phyloP scores from a whole-genome alignment of 768 basidiomycete species.

The Ramaria rubella region DNA sequence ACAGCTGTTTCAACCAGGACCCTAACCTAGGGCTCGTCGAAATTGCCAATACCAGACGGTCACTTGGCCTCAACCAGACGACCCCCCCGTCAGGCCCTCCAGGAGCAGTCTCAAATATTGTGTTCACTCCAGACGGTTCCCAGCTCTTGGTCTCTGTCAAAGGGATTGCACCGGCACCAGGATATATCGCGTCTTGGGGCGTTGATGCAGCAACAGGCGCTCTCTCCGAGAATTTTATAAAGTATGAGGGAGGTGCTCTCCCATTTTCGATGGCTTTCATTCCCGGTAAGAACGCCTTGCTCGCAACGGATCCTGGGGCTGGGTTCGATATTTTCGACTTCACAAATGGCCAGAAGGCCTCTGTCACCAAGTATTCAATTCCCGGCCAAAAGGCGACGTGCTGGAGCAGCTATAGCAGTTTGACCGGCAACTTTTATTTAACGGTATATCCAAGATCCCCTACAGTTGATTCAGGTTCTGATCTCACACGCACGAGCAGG shows the following conservation, averaged over 20 bases:
- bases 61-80: constrained; percentile 16
- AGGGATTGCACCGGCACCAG: constrained; percentile 14
- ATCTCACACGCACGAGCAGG: constrained; percentile 12
- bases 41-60: constrained; percentile 13
- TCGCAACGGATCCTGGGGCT: constrained; percentile 14
- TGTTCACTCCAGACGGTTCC: constrained; percentile 16
- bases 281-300: constrained; percentile 14
- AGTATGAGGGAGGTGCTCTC: constrained; percentile 11
- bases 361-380: constrained; percentile 22
- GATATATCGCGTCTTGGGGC: constrained; percentile 14
- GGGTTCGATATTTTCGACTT: constrained; percentile 16
- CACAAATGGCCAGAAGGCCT: constrained; percentile 3
- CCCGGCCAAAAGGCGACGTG: constrained; percentile 37
- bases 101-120: constrained; percentile 14
- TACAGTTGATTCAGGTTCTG: neutral
- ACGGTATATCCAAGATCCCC: constrained; percentile 15
- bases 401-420: constrained; percentile 36
- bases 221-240: constrained; percentile 12
- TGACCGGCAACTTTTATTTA: constrained; percentile 40
- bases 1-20: constrained; percentile 16
- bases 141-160: constrained; percentile 19
- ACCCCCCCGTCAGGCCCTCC: constrained; percentile 17
- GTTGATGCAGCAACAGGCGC: constrained; percentile 11
- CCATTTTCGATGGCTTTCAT: constrained; percentile 16
- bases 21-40: constrained; percentile 13